phyloP scores from a whole-genome alignment of 371 early-diverging fungal genomes.

The Syncephalastrum monosporum region DNA sequence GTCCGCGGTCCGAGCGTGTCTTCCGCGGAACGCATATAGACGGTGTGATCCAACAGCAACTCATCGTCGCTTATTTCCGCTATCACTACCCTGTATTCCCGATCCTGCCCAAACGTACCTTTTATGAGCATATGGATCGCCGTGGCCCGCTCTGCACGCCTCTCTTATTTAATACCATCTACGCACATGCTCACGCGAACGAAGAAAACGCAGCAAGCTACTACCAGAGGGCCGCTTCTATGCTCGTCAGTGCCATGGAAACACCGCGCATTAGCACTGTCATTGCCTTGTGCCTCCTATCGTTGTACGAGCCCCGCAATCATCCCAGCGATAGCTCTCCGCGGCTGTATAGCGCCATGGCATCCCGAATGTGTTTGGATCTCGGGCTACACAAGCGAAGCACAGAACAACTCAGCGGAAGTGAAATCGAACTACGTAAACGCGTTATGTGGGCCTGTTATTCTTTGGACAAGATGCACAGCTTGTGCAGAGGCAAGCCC shows the following conservation, averaged over 20 bases:
- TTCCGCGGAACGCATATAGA: conserved; percentile 18
- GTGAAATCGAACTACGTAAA: conserved; percentile 46
- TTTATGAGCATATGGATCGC: conserved; percentile 42
- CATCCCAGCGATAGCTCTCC: conserved; percentile 24
- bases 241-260: conserved; percentile 50
- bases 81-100: conserved; percentile 33
- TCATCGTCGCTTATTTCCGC: conserved; percentile 36
- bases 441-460: conserved; percentile 55
- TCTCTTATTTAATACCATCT: conserved; percentile 41
- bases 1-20: too few species aligned
- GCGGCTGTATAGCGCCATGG: conserved; percentile 51
- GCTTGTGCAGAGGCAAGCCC: conserved; percentile 41
- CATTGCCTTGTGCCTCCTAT: conserved; percentile 43
- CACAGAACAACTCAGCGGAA: conserved; percentile 47
- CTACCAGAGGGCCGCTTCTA: conserved; percentile 37
- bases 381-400: conserved; percentile 38
- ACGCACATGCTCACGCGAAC: conserved; percentile 42
- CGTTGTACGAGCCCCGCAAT: conserved; percentile 21
- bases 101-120: conserved; percentile 36
- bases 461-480: conserved; percentile 46
- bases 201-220: conserved; percentile 22
- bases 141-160: conserved; percentile 46
- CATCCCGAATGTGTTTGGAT: conserved; percentile 47
- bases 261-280: conserved; percentile 47
- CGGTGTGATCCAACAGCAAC: conserved; percentile 33